Conservation (phyloP, 2,329 filamentous ascomycete species). For the Talaromyces albobiverticillius region DNA sequence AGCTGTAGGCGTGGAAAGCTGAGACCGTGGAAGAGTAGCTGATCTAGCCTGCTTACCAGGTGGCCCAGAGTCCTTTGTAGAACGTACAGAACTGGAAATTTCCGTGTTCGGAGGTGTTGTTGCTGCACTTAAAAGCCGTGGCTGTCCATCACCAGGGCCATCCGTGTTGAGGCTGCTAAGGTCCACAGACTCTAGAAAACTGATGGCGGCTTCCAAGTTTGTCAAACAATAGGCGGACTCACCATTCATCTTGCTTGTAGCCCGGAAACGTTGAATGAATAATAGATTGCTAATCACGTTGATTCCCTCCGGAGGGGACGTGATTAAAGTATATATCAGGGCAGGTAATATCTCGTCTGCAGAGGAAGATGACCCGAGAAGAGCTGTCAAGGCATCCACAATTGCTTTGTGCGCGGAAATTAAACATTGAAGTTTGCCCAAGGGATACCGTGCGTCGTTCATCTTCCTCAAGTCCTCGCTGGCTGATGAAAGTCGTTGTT, state of each 20-base stretch:
- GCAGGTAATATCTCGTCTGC: conserved; percentile 97
- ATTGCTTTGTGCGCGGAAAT: conserved; percentile 90
- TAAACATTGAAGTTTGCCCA: conserved; percentile 86
- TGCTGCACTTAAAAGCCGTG: conserved; percentile 49
- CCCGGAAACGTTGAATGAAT: conserved; percentile 90
- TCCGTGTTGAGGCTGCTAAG: conserved; percentile 82
- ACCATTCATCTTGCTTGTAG: conserved; percentile 80
- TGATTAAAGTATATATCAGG: conserved; percentile 93
- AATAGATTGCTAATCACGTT: conserved; percentile 91
- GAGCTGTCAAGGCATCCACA: conserved; percentile 73
- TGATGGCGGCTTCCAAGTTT: conserved; percentile 90
- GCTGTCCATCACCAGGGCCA: conserved; percentile 67
- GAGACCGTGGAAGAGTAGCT: conserved; percentile 31
- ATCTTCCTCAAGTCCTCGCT: conserved; percentile 71
- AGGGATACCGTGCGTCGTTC: conserved; percentile 80
- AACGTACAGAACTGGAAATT: conserved; percentile 24
- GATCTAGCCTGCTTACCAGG: conserved; percentile 29
- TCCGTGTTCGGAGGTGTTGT: conserved; percentile 23
- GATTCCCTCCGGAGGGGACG: conserved; percentile 77
- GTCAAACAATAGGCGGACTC: conserved; percentile 96
- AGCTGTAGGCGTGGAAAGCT: conserved; percentile 32
- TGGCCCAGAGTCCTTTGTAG: conserved; percentile 25
- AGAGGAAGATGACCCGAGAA: conserved; percentile 72
- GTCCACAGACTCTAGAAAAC: conserved; percentile 93
- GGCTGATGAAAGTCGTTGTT: conserved; percentile 68